Conservation (phyloP, 2,329 filamentous ascomycete species). For the Chaetothyriales sp. region DNA sequence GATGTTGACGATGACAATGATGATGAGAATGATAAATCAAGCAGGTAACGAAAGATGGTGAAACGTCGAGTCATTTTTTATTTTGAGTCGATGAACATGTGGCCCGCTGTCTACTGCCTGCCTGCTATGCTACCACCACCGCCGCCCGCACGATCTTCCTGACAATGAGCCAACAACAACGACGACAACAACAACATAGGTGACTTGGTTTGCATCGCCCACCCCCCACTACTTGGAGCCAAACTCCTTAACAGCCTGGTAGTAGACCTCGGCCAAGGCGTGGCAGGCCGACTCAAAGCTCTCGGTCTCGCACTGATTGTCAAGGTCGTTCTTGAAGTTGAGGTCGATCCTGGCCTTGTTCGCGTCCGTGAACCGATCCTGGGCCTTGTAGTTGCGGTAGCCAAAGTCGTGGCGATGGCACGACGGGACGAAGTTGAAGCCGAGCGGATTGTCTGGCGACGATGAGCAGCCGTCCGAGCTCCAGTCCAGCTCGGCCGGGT, state of each 20-base stretch:
- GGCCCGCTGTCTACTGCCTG: too few relatives aligned
- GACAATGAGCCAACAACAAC: background rate
- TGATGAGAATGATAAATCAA: too few relatives aligned
- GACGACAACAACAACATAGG: too few relatives aligned
- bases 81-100: too few relatives aligned
- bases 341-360: slow-evolving; percentile 33
- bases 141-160: too few relatives aligned
- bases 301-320: slow-evolving; percentile 20
- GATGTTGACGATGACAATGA: too few relatives aligned
- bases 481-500: slow-evolving; percentile 28
- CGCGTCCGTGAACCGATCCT: slow-evolving; percentile 32
- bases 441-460: slow-evolving; percentile 21
- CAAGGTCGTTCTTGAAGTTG: slow-evolving; percentile 32
- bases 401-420: slow-evolving; percentile 45
- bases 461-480: slow-evolving; percentile 23
- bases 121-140: too few relatives aligned
- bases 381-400: slow-evolving; percentile 38
- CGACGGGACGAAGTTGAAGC: slow-evolving; percentile 23
- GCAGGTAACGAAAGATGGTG: too few relatives aligned
- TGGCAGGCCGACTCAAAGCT: slow-evolving; percentile 13
- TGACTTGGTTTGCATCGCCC: too few relatives aligned
- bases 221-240: slow-evolving; percentile 6
- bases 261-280: slow-evolving; percentile 22
- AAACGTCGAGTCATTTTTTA: too few relatives aligned
- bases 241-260: slow-evolving; percentile 20